Percentiles rank a stretch among this genome's conserved stretches.
Conservation (phyloP, 768 basidiomycete species). For the Pholiota microspora region DNA sequence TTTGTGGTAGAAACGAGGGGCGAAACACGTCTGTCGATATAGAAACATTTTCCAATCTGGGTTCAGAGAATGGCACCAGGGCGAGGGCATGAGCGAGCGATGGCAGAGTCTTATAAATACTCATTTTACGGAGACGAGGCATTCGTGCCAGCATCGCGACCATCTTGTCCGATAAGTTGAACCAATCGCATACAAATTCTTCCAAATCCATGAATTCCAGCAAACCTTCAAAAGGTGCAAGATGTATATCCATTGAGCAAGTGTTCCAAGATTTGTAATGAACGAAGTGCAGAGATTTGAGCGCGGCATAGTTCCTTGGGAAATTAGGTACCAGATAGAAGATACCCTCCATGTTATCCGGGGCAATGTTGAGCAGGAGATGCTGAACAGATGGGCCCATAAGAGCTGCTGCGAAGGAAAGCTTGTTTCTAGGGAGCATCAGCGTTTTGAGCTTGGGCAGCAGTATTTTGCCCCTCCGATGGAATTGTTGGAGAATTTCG, state of each 20-base stretch:
- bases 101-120: not conserved
- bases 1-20: not conserved
- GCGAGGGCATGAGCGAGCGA: not conserved
- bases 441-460: conserved; percentile 1
- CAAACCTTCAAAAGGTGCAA: not conserved
- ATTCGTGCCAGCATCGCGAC: not conserved
- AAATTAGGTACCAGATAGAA: not conserved
- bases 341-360: not conserved
- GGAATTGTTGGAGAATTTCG: not conserved
- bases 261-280: not conserved
- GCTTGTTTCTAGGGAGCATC: not conserved
- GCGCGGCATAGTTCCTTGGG: not conserved
- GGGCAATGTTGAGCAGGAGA: not conserved
- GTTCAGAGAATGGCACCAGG: not conserved
- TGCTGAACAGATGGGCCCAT: not conserved
- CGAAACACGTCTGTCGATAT: not conserved
- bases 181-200: conserved; percentile 4
- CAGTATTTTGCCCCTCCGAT: not conserved
- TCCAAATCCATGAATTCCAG: not conserved
- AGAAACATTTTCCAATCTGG: not conserved
- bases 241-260: not conserved
- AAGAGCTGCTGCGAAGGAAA: not conserved
- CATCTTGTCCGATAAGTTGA: not conserved
- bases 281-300: not conserved
- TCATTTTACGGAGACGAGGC: not conserved